A percentile compares a stretch with the other conserved stretches of the same genome.
Conservation (phyloP, 2,329 filamentous ascomycete species). For the Colletotrichum musicola region DNA sequence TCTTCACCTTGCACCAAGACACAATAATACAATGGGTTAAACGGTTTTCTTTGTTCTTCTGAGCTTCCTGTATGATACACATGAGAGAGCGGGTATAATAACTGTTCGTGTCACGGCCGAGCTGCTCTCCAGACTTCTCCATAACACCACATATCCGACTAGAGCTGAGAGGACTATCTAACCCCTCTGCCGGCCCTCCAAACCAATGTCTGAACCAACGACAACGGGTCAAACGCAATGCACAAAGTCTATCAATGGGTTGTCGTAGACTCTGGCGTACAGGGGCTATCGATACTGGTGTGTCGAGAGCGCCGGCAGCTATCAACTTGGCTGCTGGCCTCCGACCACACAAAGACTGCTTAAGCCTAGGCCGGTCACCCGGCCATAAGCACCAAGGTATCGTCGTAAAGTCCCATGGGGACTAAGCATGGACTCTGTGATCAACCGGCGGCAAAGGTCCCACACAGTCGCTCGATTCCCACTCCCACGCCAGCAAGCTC, state of each 20-base stretch:
- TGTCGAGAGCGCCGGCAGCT: conserved; percentile 17
- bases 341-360: conserved; percentile 36
- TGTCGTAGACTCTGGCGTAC: conserved; percentile 3
- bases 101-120: conserved; percentile 8
- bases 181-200: conserved; percentile 59
- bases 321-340: conserved; percentile 10
- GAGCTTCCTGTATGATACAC: conserved; percentile 9
- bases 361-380: conserved; percentile 32
- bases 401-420: conserved; percentile 42
- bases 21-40: neutral
- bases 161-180: conserved; percentile 63
- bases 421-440: conserved; percentile 61
- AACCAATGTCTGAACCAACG: conserved; percentile 34
- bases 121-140: conserved; percentile 31
- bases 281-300: conserved; percentile 27
- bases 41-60: neutral
- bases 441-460: conserved; percentile 56
- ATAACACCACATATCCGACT: conserved; percentile 43
- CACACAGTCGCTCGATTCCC: conserved; percentile 62
- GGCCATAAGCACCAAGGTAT: conserved; percentile 36
- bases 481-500: conserved; percentile 87
- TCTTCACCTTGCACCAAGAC: neutral
- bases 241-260: conserved; percentile 2
- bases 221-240: conserved; percentile 12
- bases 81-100: conserved; percentile 37